These are phyloP conservation scores for Cryptosporidium meleagridis DNA, from an alignment of 169 alveolate species.

Conservation along the genomic window DNA sequence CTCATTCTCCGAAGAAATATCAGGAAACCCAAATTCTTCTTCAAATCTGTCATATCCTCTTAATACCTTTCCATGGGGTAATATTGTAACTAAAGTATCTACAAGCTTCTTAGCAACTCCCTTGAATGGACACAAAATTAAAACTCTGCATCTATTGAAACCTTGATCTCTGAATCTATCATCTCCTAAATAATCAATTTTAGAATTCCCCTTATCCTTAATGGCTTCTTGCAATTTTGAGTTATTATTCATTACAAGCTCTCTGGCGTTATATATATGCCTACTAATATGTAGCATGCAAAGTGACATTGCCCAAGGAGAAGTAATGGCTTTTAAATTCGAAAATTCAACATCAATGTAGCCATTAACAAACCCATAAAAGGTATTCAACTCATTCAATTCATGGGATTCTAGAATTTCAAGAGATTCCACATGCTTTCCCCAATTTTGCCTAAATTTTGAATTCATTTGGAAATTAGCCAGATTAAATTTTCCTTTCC, in stretches of 20 bases:
- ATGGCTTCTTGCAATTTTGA: slow-evolving; percentile 13
- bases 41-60: slow-evolving; percentile 57
- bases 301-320: slow-evolving; percentile 56
- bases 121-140: slow-evolving; percentile 83
- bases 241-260: slow-evolving; percentile 32
- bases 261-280: slow-evolving; percentile 48
- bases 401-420: neutral
- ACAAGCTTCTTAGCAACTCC: slow-evolving; percentile 82
- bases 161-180: slow-evolving; percentile 83
- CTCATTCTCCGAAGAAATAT: slow-evolving; percentile 55
- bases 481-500: neutral
- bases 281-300: slow-evolving; percentile 32
- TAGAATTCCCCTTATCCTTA: slow-evolving; percentile 24
- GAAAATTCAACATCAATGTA: slow-evolving; percentile 77
- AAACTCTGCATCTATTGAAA: slow-evolving; percentile 85
- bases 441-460: slow-evolving; percentile 35
- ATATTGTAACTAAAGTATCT: slow-evolving; percentile 75
- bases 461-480: slow-evolving; percentile 5
- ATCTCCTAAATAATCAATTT: slow-evolving; percentile 54
- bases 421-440: neutral
- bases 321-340: slow-evolving; percentile 33
- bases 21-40: slow-evolving; percentile 53
- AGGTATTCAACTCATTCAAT: slow-evolving; percentile 69
- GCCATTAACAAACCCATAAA: slow-evolving; percentile 76
- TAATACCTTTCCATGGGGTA: slow-evolving; percentile 78